These are phyloP conservation scores for Strobilomyces echinocephalus DNA, from an alignment of 768 basidiomycete species.

Conservation along the genomic window DNA sequence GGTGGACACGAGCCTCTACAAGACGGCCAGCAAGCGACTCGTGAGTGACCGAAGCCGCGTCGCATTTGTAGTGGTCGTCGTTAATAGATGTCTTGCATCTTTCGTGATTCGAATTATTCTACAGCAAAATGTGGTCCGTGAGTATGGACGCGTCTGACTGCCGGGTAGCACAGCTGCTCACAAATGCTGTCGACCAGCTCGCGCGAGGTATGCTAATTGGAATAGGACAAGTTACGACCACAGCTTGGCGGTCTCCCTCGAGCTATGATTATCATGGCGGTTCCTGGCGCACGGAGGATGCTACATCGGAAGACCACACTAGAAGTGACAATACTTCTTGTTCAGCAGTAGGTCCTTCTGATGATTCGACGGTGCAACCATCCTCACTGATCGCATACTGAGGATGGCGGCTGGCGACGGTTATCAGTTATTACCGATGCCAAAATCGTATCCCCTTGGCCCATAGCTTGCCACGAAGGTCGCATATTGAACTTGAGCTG, in stretches of 20 bases:
- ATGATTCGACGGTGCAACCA: neutral
- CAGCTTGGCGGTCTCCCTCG: conserved; percentile 8
- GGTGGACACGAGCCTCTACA: too few species aligned
- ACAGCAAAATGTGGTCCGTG: neutral
- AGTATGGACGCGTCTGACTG: neutral
- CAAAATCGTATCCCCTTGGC: too few species aligned
- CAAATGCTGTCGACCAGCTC: neutral
- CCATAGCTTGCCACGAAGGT: too few species aligned
- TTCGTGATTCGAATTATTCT: neutral
- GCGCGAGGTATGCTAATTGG: neutral
- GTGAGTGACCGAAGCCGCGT: neutral
- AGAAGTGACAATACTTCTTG: neutral
- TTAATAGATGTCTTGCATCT: neutral
- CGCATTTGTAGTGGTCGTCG: neutral
- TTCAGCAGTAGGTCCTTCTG: neutral
- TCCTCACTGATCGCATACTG: too few species aligned
- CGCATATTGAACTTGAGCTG: too few species aligned
- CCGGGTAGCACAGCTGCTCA: conserved; percentile 4
- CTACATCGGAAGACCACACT: neutral
- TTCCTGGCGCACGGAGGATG: too few species aligned
- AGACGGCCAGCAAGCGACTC: neutral
- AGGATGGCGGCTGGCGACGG: too few species aligned
- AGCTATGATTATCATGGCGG: too few species aligned
- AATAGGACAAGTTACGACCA: neutral
- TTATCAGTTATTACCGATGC: neutral